Evolutionary conservation across 1,139 yeast species (phyloP).

Genomic region (Hemisphaericaspora lyxosophila): DNA sequence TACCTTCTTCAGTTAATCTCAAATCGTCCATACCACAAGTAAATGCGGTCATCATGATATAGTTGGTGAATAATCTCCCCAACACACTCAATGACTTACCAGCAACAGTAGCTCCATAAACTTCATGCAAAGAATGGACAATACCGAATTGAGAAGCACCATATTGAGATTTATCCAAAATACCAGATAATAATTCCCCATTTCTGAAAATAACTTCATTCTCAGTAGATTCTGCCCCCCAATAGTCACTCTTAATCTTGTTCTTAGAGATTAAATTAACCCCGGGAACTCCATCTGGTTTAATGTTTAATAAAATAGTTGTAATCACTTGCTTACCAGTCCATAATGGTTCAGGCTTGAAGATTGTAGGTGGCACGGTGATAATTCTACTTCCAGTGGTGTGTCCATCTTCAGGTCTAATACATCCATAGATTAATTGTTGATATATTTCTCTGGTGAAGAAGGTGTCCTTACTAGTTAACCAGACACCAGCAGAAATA

Average conservation of each 20-base stretch:
- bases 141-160: constrained; percentile 98
- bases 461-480: constrained; percentile 87
- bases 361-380: constrained; percentile 86
- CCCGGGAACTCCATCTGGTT: constrained; percentile 88
- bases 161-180: constrained; percentile 94
- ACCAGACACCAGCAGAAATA: constrained; percentile 98
- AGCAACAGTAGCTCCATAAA: constrained; percentile 88
- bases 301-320: constrained; percentile 83
- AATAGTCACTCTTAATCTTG: constrained; percentile 90
- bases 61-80: constrained; percentile 92
- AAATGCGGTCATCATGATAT: constrained; percentile 87
- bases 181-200: constrained; percentile 90
- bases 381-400: constrained; percentile 68
- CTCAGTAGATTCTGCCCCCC: constrained; percentile 85
- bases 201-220: constrained; percentile 81
- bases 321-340: constrained; percentile 98
- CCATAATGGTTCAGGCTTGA: constrained; percentile 90
- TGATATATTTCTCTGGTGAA: constrained; percentile 91
- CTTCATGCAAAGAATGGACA: constrained; percentile 94
- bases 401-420: constrained; percentile 98
- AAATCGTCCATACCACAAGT: constrained; percentile 99
- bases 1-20: constrained; percentile 88
- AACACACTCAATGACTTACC: constrained; percentile 87
- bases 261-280: constrained; percentile 78
- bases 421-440: constrained; percentile 89